A percentile compares a stretch with the other conserved stretches of the same genome.
Evolutionary conservation across 306 rosid species (phyloP).

Genomic region (Pterocarpus santalinus): DNA sequence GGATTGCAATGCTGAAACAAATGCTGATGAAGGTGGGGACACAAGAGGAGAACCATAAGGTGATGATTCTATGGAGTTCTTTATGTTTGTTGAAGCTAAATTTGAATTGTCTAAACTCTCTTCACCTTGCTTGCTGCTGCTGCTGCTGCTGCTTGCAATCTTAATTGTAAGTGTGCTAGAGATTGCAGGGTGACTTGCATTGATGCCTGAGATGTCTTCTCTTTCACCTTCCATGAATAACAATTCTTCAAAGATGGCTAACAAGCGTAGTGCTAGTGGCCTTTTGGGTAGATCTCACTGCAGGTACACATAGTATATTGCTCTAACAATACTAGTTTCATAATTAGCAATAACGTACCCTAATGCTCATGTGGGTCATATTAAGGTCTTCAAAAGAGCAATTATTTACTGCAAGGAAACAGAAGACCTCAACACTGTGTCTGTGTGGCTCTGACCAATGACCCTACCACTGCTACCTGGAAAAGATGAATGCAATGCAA

Average conservation of each 20-base stretch:
- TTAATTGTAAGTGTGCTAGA: conserved; percentile 67
- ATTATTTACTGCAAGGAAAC: conserved; percentile 48
- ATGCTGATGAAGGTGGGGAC: conserved; percentile 93
- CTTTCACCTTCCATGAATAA: conserved; percentile 56
- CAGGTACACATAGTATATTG: not conserved
- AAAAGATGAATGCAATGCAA: conserved; percentile 55
- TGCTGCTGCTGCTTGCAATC: conserved; percentile 47
- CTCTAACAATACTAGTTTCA: not conserved
- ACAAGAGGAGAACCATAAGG: conserved; percentile 82
- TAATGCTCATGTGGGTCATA: conserved; percentile 47
- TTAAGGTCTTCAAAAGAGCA: conserved; percentile 29
- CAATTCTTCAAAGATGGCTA: conserved; percentile 43
- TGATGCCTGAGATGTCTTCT: conserved; percentile 33
- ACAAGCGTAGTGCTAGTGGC: conserved; percentile 8
- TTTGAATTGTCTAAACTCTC: conserved; percentile 44
- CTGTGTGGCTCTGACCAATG: conserved; percentile 47
- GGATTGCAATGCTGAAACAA: conserved; percentile 91
- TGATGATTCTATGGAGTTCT: conserved; percentile 62
- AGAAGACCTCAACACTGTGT: conserved; percentile 40
- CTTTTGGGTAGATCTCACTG: conserved; percentile 43
- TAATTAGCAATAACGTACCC: conserved; percentile 31
- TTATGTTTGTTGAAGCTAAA: conserved; percentile 61
- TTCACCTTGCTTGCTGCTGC: conserved; percentile 40
- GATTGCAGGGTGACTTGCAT: conserved; percentile 30
- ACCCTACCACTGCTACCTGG: conserved; percentile 39